These are phyloP conservation scores for Nymphaea colorata DNA, from an alignment of 164 flowering plant species.

Conservation along the genomic window DNA sequence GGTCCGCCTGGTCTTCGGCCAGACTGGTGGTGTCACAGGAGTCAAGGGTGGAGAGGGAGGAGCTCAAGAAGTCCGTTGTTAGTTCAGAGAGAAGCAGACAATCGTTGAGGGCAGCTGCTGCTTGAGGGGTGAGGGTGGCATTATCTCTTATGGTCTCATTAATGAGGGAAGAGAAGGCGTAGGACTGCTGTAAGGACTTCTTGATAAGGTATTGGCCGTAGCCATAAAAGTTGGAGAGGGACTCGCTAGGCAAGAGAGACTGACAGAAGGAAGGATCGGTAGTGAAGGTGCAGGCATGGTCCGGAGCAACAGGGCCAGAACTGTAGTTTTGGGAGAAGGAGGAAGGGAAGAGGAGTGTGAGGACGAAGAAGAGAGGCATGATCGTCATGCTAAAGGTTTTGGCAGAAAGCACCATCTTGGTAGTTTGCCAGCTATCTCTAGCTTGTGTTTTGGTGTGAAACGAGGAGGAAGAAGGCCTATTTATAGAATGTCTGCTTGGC, in stretches of 20 bases:
- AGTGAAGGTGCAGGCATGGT: slow-evolving; percentile 11
- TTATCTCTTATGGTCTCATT: slow-evolving; percentile 10
- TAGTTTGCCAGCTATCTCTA: too few species aligned
- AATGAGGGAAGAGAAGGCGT: slow-evolving; percentile 11
- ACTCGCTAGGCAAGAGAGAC: slow-evolving; percentile 18
- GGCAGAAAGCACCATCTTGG: too few species aligned
- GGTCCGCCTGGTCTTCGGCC: slow-evolving; percentile 7
- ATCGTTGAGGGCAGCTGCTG: slow-evolving; percentile 20
- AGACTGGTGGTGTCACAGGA: slow-evolving; percentile 3
- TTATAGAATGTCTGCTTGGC: too few species aligned
- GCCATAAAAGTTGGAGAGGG: slow-evolving; percentile 20
- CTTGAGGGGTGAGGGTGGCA: slow-evolving; percentile 3
- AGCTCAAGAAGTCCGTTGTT: slow-evolving; percentile 17
- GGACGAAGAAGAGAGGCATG: background rate
- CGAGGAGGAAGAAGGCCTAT: too few species aligned
- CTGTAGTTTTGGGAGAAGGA: background rate
- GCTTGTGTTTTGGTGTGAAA: too few species aligned
- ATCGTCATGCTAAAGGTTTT: too few species aligned
- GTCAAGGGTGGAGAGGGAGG: slow-evolving; percentile 8
- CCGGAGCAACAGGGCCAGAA: slow-evolving; percentile 7
- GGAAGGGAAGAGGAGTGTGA: background rate
- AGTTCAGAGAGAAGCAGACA: slow-evolving; percentile 17
- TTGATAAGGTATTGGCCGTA: slow-evolving; percentile 18
- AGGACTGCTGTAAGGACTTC: slow-evolving; percentile 12
- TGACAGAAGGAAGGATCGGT: slow-evolving; percentile 22